Evolutionary conservation across 1,139 yeast genomes (phyloP).

Genomic region (Yamadazyma conglobata): DNA sequence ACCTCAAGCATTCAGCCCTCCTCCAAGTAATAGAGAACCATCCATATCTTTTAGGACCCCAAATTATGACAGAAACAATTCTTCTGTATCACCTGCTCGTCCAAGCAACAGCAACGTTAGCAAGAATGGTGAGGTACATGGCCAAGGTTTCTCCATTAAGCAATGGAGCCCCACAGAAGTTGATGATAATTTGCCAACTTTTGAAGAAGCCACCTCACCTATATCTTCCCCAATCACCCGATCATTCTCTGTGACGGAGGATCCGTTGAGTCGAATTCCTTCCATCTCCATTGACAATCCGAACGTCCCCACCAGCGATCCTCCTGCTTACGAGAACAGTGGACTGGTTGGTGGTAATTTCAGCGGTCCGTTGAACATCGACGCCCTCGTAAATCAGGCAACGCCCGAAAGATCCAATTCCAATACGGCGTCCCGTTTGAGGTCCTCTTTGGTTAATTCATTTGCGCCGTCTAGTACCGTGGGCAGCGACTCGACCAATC

Average conservation of each 20-base stretch:
- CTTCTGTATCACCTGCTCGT: too few species aligned
- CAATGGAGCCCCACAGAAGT: conserved; percentile 19
- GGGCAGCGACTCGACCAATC: too few species aligned
- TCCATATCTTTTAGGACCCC: conserved; percentile 33
- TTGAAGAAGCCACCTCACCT: conserved; percentile 52
- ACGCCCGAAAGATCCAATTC: conserved; percentile 7
- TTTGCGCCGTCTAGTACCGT: conserved; percentile 19
- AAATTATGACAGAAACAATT: conserved; percentile 22
- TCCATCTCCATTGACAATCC: conserved; percentile 32
- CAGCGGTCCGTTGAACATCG: conserved; percentile 18
- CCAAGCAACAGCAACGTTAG: conserved; percentile 4
- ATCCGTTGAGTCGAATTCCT: conserved; percentile 32
- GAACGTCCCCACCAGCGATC: conserved; percentile 11
- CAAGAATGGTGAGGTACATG: conserved; percentile 13
- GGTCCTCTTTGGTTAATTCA: conserved; percentile 15
- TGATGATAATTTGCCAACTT: conserved; percentile 47
- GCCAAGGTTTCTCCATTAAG: conserved; percentile 39
- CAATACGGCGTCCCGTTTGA: conserved; percentile 11
- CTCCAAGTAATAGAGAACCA: neutral
- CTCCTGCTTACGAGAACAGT: conserved; percentile 26
- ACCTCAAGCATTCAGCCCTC: conserved; percentile 2
- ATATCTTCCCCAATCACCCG: conserved; percentile 32
- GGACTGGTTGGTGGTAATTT: conserved; percentile 5
- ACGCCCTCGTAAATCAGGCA: conserved; percentile 19
- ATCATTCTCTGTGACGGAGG: conserved; percentile 33